Evolutionary conservation across 2,329 filamentous ascomycete species (phyloP).

Genomic region (Hymenoscyphus scutula): DNA sequence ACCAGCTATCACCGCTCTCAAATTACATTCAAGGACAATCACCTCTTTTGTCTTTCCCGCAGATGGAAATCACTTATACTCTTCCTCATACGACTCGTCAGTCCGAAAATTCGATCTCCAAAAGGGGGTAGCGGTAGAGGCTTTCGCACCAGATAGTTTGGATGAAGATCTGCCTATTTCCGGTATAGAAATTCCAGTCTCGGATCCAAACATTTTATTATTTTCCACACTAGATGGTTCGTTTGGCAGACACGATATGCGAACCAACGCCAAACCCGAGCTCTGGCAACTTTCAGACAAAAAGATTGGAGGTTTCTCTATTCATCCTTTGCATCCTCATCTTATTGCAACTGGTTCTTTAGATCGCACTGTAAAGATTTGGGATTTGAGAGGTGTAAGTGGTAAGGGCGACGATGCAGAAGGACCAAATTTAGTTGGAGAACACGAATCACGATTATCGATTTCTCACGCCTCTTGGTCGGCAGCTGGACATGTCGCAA

Average conservation of each 20-base stretch:
- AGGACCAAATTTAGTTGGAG: slow-evolving; percentile 69
- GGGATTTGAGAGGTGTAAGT: slow-evolving; percentile 81
- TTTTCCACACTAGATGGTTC: slow-evolving; percentile 84
- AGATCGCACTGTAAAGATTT: slow-evolving; percentile 85
- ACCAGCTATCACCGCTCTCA: slow-evolving; percentile 83
- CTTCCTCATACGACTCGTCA: slow-evolving; percentile 88
- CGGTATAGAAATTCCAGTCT: slow-evolving; percentile 72
- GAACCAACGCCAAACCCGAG: slow-evolving; percentile 58
- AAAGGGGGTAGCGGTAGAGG: slow-evolving; percentile 74
- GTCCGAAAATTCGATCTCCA: slow-evolving; percentile 83
- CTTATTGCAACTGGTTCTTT: slow-evolving; percentile 85
- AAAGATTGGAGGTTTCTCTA: slow-evolving; percentile 91
- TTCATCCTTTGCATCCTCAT: slow-evolving; percentile 78
- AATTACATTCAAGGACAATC: slow-evolving; percentile 86
- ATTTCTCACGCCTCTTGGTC: slow-evolving; percentile 95
- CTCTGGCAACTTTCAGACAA: slow-evolving; percentile 79
- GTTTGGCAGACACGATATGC: slow-evolving; percentile 78
- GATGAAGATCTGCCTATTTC: slow-evolving; percentile 77
- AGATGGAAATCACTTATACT: slow-evolving; percentile 74
- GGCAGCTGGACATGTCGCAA: slow-evolving; percentile 78
- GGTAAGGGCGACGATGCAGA: slow-evolving; percentile 55
- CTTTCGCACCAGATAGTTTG: slow-evolving; percentile 71
- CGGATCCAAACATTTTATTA: slow-evolving; percentile 71
- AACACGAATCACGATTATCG: slow-evolving; percentile 78
- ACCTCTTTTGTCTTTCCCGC: slow-evolving; percentile 75